These are phyloP conservation scores for Lactifluus echinatus DNA, from an alignment of 768 basidiomycete genomes.

Conservation along the genomic window DNA sequence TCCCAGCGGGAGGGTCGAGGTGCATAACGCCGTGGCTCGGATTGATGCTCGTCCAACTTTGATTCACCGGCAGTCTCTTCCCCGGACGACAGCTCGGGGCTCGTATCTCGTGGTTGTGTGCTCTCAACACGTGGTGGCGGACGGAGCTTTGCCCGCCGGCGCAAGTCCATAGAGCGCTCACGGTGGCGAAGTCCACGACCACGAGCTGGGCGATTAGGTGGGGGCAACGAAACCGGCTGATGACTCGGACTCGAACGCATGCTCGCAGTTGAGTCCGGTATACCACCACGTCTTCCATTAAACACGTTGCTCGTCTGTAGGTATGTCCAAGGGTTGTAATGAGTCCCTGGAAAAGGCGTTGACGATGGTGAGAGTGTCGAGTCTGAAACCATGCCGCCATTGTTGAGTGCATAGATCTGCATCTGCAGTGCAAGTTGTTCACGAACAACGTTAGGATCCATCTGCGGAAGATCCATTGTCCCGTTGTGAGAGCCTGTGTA, in stretches of 20 bases:
- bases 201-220: constrained; percentile 37
- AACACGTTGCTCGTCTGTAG: constrained; percentile 33
- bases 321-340: constrained; percentile 69
- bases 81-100: constrained; percentile 66
- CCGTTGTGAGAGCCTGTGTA: constrained; percentile 30
- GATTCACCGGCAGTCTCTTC: constrained; percentile 75
- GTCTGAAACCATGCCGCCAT: constrained; percentile 53
- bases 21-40: constrained; percentile 20
- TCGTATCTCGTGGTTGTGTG: constrained; percentile 75
- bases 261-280: constrained; percentile 44
- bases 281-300: constrained; percentile 12
- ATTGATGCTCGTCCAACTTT: constrained; percentile 22
- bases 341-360: constrained; percentile 58
- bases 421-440: constrained; percentile 69
- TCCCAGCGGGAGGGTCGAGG: constrained; percentile 25
- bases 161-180: constrained; percentile 32
- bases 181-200: constrained; percentile 40
- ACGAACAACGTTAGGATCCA: constrained; percentile 44
- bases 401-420: constrained; percentile 69
- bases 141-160: constrained; percentile 33
- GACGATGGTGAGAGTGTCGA: constrained; percentile 70
- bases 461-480: constrained; percentile 23
- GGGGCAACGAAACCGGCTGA: constrained; percentile 50
- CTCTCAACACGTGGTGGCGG: constrained; percentile 75
- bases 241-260: constrained; percentile 66